Base-by-base conservation (phyloP, 2,329 filamentous ascomycete species). In the Fulvia fulva region DNA sequence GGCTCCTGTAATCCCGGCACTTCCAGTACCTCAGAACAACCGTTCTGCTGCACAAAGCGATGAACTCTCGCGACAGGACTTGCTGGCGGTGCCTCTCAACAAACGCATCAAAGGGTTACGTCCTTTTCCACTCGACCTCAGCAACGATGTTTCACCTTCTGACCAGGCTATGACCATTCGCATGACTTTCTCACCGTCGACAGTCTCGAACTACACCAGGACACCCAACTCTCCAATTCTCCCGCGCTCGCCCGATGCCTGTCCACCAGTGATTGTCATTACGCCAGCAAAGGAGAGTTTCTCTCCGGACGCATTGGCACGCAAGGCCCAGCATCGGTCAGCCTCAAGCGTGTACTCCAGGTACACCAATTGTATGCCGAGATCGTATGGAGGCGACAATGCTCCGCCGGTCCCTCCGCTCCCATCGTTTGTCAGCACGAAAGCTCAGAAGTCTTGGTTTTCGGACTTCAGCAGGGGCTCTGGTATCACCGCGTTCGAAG, bases 151-250 rank as follows among this genome's bases (percentile, higher is more conserved):
- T 3, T 89, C 87, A 14, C 87, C 88, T 0, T 83, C 81, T 58
- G 85, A 88, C 65, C 80, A 84, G n/a, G 86, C 86, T 1, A 91
- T 91, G 59, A 81, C 88, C 44, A 91, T 90, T 63, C 87, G 87
- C 12, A 84, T 91, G 52, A 81, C 83, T 14, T 76, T 90, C 47
- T 83, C 87, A 2, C 81, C 83, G 14, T 80, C 82, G 47, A 65
- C 75, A 71, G 43, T 81, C 73, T 66, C 77, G 76, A 65, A 74
- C 81, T 68, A 58, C 67, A 67, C 51, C 70, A 73, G 55, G 67
- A 75, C 52, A 61, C 69, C 41, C 70, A 74, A 34, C 56, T 73
- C 26, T 23, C 41, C 58, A 19, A 61, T 50, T 16, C 45, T 56
- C 12, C 46, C 30, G 28, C 26, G 51, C 32, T 41, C 49, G 46